Percentiles rank a stretch among this genome's conserved stretches.
phyloP scores from a whole-genome alignment of 345 rosid genomes.

The Salix brachista region DNA sequence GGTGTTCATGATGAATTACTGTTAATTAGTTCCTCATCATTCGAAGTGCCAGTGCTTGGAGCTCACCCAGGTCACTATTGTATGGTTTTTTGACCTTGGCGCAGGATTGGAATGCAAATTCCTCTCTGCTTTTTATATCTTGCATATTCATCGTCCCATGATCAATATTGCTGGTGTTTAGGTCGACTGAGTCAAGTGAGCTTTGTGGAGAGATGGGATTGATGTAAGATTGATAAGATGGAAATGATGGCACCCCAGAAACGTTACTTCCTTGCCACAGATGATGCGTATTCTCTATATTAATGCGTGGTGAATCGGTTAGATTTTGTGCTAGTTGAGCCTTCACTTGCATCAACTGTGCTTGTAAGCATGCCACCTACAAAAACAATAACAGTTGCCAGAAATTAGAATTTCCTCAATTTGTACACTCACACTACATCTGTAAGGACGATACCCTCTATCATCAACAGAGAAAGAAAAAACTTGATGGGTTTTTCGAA shows the following conservation, averaged over 20 bases:
- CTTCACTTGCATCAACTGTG: constrained; percentile 83
- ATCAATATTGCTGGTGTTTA: constrained; percentile 20
- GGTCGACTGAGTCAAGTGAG: constrained; percentile 59
- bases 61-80: constrained; percentile 62
- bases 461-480: not conserved
- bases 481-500: not conserved
- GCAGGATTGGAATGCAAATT: constrained; percentile 27
- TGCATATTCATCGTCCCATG: constrained; percentile 24
- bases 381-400: not conserved
- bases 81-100: constrained; percentile 41
- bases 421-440: not conserved
- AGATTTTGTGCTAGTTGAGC: constrained; percentile 58
- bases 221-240: constrained; percentile 26
- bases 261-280: constrained; percentile 37
- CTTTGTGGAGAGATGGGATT: constrained; percentile 70
- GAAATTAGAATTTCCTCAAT: not conserved
- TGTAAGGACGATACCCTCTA: not conserved
- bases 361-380: constrained; percentile 80
- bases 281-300: constrained; percentile 8
- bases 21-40: constrained; percentile 65
- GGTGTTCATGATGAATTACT: not conserved
- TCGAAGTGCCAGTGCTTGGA: constrained; percentile 76
- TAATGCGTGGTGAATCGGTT: constrained; percentile 24
- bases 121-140: constrained; percentile 42
- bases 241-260: constrained; percentile 23